These are phyloP conservation scores for Aspergillus sp. DNA, from an alignment of 2,329 filamentous ascomycete genomes.

Conservation along the genomic window DNA sequence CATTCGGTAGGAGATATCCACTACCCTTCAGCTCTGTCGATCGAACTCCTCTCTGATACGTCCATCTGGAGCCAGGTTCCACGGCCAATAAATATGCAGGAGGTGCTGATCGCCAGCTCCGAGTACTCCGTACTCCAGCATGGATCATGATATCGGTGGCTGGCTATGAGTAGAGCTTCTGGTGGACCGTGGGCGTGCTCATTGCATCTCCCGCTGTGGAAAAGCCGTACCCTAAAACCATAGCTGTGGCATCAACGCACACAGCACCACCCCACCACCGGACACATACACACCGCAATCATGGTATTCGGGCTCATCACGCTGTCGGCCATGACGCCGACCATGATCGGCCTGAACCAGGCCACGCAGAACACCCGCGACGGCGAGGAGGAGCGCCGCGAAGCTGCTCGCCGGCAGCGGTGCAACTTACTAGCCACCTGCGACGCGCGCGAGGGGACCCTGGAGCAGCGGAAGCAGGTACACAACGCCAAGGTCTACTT, in stretches of 20 bases:
- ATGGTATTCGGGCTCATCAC: conserved; percentile 18
- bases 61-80: too few species aligned
- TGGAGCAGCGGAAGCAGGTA: conserved; percentile 11
- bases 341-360: conserved; percentile 18
- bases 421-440: conserved; percentile 15
- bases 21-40: too few species aligned
- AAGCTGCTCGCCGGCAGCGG: conserved; percentile 12
- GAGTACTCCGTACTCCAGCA: too few species aligned
- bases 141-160: neutral
- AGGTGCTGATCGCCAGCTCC: neutral
- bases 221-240: neutral
- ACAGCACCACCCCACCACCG: neutral
- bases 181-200: neutral
- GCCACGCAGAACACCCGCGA: conserved; percentile 13
- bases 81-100: neutral
- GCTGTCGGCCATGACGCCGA: conserved; percentile 17
- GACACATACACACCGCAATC: conserved; percentile 1
- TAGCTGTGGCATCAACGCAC: conserved; percentile 1
- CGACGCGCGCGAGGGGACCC: conserved; percentile 11
- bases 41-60: too few species aligned
- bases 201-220: neutral
- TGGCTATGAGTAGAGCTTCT: neutral
- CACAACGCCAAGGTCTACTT: conserved; percentile 12
- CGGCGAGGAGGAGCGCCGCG: conserved; percentile 12
- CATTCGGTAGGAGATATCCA: too few species aligned